phyloP scores from a whole-genome alignment of 108 stramenopile species.

The Conticribra guillardii region DNA sequence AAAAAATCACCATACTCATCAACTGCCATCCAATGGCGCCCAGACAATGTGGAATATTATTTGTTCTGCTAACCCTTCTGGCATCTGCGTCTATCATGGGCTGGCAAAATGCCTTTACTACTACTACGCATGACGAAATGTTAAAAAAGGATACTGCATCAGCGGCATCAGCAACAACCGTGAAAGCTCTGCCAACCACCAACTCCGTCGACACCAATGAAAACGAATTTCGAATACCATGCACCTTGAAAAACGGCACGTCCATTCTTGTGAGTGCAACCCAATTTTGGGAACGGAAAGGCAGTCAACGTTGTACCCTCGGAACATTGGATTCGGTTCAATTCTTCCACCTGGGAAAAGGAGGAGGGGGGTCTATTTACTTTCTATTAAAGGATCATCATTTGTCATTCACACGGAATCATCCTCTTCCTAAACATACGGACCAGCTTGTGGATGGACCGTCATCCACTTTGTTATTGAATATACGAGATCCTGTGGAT shows the following conservation, averaged over 20 bases:
- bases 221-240: neutral
- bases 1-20: no score
- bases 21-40: no score
- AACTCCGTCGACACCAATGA: no score
- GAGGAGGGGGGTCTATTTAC: conserved; percentile 17
- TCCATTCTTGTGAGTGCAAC: neutral
- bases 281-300: neutral
- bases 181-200: no score
- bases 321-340: neutral
- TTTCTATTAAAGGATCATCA: neutral
- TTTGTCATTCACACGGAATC: neutral
- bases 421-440: conserved; percentile 5
- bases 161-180: no score
- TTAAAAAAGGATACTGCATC: no score
- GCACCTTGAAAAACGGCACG: neutral
- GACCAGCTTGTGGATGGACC: neutral
- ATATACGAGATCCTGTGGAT: conserved; percentile 29
- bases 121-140: no score
- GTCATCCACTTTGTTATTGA: conserved; percentile 11
- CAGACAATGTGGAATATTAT: no score
- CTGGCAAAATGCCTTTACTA: no score
- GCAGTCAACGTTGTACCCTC: neutral
- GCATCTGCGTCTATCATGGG: no score
- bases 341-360: conserved; percentile 21
- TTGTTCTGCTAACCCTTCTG: no score